phyloP scores from a whole-genome alignment of 2,329 filamentous ascomycete genomes.

The Lachnellula hyalina region DNA sequence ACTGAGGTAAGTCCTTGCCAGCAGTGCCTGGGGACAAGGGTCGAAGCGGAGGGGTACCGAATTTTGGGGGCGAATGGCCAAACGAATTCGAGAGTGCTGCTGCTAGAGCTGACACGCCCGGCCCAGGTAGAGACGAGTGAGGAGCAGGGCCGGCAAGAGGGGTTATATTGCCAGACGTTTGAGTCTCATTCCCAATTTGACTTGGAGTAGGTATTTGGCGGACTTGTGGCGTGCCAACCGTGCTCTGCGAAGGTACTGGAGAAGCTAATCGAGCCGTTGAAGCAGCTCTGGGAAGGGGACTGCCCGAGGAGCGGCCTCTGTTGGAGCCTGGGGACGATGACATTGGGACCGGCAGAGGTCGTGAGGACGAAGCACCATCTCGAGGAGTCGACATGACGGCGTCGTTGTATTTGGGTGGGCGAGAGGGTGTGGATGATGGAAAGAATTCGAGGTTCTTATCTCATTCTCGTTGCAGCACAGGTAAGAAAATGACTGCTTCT shows the following conservation, averaged over 20 bases:
- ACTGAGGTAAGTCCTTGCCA: conserved; percentile 31
- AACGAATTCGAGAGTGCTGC: conserved; percentile 76
- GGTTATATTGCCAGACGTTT: conserved; percentile 43
- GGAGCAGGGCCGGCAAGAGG: conserved; percentile 59
- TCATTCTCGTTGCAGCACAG: conserved; percentile 4
- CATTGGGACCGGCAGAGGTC: conserved; percentile 36
- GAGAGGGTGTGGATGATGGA: neutral
- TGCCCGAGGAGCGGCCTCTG: conserved; percentile 30
- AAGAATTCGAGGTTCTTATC: conserved; percentile 9
- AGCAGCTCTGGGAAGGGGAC: conserved; percentile 52
- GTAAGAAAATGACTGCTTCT: neutral
- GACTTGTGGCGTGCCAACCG: conserved; percentile 41
- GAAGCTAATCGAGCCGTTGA: conserved; percentile 57
- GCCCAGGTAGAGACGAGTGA: conserved; percentile 60
- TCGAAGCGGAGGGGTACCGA: conserved; percentile 58
- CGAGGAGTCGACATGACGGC: conserved; percentile 32
- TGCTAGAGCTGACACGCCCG: conserved; percentile 81
- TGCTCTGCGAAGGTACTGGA: conserved; percentile 42
- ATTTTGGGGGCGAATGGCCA: conserved; percentile 63
- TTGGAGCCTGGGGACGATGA: conserved; percentile 46
- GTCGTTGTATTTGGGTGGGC: neutral
- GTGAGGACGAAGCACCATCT: conserved; percentile 24
- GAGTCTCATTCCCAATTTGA: conserved; percentile 34
- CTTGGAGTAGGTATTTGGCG: conserved; percentile 44
- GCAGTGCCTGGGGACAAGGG: conserved; percentile 53